Percentiles rank a stretch among this genome's conserved stretches.
These are phyloP conservation scores for thale cress (Arabidopsis thaliana) DNA, from an alignment of 345 rosid genomes.

Conservation along the genomic window DNA sequence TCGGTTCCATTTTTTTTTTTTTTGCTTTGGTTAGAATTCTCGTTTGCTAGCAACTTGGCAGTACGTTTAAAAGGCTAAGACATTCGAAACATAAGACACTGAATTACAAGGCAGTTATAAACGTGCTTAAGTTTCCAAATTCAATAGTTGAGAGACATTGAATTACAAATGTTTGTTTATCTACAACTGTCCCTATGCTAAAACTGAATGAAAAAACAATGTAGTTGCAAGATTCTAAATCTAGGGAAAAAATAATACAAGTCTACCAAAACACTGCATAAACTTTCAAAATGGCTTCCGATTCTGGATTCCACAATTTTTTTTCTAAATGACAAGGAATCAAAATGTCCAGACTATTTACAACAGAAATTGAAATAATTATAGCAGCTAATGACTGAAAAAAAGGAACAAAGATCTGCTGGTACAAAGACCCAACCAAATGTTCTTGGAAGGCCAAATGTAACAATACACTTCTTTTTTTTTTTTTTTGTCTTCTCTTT, in stretches of 20 bases:
- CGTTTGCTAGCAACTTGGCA: no score
- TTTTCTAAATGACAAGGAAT: neutral
- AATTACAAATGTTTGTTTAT: neutral
- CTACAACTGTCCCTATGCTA: neutral
- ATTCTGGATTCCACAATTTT: no score
- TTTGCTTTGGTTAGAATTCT: no score
- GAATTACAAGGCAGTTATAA: no score
- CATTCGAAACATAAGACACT: no score
- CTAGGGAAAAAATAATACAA: neutral
- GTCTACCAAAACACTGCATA: neutral
- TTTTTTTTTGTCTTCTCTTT: constrained; percentile 10
- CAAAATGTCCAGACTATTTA: constrained; percentile 26
- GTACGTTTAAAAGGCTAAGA: no score
- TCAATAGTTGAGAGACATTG: neutral
- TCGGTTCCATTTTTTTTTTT: no score
- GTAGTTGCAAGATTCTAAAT: neutral
- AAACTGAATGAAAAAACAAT: neutral
- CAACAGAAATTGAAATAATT: constrained; percentile 17
- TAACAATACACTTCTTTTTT: constrained; percentile 28
- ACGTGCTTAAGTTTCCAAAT: neutral
- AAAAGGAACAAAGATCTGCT: constrained; percentile 9
- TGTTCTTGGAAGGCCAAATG: constrained; percentile 41
- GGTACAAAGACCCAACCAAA: constrained; percentile 37
- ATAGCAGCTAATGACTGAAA: neutral
- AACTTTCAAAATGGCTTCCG: constrained; percentile 22